Base-by-base conservation (phyloP, 768 basidiomycete species). In the Rickenella mellea region DNA sequence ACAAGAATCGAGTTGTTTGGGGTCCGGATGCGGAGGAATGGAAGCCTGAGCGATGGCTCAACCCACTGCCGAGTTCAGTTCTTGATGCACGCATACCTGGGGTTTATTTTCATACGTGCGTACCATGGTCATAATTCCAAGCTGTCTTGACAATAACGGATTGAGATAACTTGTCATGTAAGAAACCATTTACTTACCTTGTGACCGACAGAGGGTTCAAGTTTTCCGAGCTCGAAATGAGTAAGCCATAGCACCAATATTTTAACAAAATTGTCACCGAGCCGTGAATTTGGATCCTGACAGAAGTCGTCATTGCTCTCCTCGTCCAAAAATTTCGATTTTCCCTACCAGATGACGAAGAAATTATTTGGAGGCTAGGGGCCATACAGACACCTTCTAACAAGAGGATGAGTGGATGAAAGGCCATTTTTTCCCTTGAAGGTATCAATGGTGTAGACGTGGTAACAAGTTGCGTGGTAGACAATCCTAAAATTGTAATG, bases 11-110 rank as follows among this genome's bases (percentile, higher is more conserved):
- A 40, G 25, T 17, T 8, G 26, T 73, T 3, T 74, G 71, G 73
- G 74, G 73, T 6, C 50, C 54, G 10, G 71, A 76, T 44, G 63
- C 67, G 2, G 42, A 51, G 14, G 66, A 71, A 42, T 74, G 70
- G 70, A 72, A 70, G 48, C 73, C 72, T 1, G 70, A 74, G 48
- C 55, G 73, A 15, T 74, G 72, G 73, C 55, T 72, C 1, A 47
- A 55, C 2, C 60, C 61, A 0, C 54, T 70, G 14, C 70, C n/a
- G n/a, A n/a, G 24, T 17, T 11, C 19, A 36, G 33, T 72, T 2
- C 43, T 41, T 2, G 55, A 63, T 9, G 67, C 69, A 4, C 62
- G 56, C 20, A 56, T 69, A 8, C 69, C 71, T 3, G 70, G 70
- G 0, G 51, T 71, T 5, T 73, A 72, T 47, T 64, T 68, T 2